Evolutionary conservation across 2,329 filamentous ascomycete genomes (phyloP), one percentile per base, ranked within the genome.

Genomic region (Colletotrichum melonis): DNA sequence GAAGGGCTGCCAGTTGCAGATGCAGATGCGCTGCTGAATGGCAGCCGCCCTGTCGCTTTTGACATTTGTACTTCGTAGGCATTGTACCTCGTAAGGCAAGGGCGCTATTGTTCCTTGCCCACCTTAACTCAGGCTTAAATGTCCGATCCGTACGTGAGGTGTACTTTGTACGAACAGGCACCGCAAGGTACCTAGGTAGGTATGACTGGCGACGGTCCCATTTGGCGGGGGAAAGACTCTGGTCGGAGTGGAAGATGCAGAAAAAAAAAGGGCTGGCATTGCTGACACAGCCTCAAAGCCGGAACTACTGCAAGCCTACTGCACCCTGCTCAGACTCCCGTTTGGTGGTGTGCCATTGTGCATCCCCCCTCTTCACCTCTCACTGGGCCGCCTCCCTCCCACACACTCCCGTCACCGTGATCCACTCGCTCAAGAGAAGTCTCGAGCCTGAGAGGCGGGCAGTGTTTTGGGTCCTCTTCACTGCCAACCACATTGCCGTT

Each of bases 231-330:
- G 22, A 54, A 16, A 30, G 38, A 28, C 12, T 30, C 22, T 12
- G 32, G 32, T 35, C 32, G 11, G 32, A 35, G 32, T 35, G 52
- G 49, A 6, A 22, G 30, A 24, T 26, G n/a, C 22, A 49, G 58
- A 35, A 24, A 32, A 58, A 60, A 28, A 58, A 63, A 26, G 26
- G 66, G 70, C 64, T 77, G 76, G 74, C 76, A 74, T 62, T 71
- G 69, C 69, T 76, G 69, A 74, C 72, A 74, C 69, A 67, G 72
- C 72, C 72, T 56, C 72, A 74, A 71, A 71, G 56, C 71, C 71
- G 67, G 71, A 60, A 71, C 71, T 66, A 71, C 60, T 71, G 71
- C 71, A 71, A 46, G 69, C 63, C 63, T 68, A 64, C 68, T 72
- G 67, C 67, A 69, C 67, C 59, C 67, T 69, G 59, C 58, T 57